Base-by-base conservation (phyloP, 306 rosid genomes). In the Cucumis melo region DNA sequence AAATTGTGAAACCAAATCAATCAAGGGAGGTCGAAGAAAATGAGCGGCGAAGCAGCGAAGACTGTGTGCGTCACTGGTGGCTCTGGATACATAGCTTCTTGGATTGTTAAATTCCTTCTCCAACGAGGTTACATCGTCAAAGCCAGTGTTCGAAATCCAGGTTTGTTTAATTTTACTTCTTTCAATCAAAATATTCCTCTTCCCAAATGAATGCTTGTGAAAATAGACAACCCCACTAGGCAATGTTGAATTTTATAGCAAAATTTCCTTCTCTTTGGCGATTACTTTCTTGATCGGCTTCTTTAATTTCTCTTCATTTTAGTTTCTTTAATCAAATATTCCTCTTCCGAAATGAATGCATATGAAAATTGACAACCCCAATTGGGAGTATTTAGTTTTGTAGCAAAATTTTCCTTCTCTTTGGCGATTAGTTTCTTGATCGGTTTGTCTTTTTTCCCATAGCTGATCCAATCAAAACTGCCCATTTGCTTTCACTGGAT, bases 11-110 rank as follows among this genome's bases (percentile, higher is more conserved):
- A 17, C 46, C 34, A 63, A 38, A 24, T 29, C 39, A 61, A 64
- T 14, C 39, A 29, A 64, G 15, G 6, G 21, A 63, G n/a, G 0
- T 0, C 4, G 56, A n/a, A 34, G 58, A 81, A 24, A 36, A 84
- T 77, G 85, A 84, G 79, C 80, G 61, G 59, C 27, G 79, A 79
- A 50, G 75, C 41, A 0, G 83, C 77, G 56, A 87, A 84, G 78
- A 81, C 83, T 15, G 88, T 87, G 58, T 80, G 88, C 41, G 90
- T 87, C 34, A 87, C 90, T 41, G 90, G 90, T 2, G 90, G 85
- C 3, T 87, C 90, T 36, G 90, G 90, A 53, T 87, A 74, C 83
- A 84, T 87, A 10, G 90, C 90, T 48, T 84, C 90, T 19, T 87
- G 90, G 90, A 77, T 87, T 62, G 90, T 87, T 8, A 84, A 87